These are phyloP conservation scores for Hypomontagnella submonticulosa DNA, from an alignment of 495 filamentous ascomycete genomes.

Conservation along the genomic window DNA sequence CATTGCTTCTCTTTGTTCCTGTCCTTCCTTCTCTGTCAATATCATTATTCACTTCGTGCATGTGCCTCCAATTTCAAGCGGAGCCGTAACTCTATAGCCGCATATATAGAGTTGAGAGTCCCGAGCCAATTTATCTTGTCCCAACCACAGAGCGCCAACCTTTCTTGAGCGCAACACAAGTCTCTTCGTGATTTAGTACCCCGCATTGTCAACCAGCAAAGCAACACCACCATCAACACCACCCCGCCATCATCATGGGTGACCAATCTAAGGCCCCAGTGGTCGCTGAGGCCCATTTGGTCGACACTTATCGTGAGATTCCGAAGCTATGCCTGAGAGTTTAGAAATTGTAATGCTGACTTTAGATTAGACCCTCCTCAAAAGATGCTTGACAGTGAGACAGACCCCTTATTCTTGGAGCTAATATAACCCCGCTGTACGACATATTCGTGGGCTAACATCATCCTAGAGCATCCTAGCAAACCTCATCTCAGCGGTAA, in stretches of 20 bases:
- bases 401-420: conserved; percentile 6
- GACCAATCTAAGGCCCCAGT: conserved; percentile 72
- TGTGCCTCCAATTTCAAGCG: background rate
- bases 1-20: conserved; percentile 19
- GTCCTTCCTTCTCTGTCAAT: background rate
- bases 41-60: too few relatives aligned
- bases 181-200: conserved; percentile 30
- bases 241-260: conserved; percentile 68
- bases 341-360: conserved; percentile 31
- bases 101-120: background rate
- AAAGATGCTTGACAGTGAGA: conserved; percentile 73
- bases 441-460: conserved; percentile 46
- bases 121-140: background rate
- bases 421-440: conserved; percentile 4
- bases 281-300: conserved; percentile 85
- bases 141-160: conserved; percentile 24
- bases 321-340: conserved; percentile 11
- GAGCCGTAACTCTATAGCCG: too few relatives aligned
- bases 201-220: conserved; percentile 42
- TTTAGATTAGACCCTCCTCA: conserved; percentile 58
- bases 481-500: conserved; percentile 66
- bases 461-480: conserved; percentile 65
- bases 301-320: conserved; percentile 79
- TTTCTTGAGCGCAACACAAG: conserved; percentile 4
- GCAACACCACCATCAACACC: conserved; percentile 42